A percentile compares a stretch with the other conserved stretches of the same genome.
Conservation (phyloP, 805 yeast species). For the Wickerhamomyces tratensis region DNA sequence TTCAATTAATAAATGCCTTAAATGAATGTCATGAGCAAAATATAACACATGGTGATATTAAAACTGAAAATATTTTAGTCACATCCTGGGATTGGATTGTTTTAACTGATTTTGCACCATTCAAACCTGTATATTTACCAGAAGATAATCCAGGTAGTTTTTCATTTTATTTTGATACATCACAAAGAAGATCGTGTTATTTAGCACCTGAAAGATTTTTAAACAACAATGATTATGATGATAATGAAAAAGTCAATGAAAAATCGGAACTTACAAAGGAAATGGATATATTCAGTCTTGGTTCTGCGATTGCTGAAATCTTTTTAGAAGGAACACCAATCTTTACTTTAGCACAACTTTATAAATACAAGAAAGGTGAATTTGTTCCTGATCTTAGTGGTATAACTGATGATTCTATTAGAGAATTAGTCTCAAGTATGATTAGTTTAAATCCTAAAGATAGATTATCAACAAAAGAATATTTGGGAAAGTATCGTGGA, state of each 20-base stretch:
- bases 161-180: constrained; percentile 86
- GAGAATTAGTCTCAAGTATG: constrained; percentile 52
- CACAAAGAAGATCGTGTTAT: constrained; percentile 79
- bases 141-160: constrained; percentile 91
- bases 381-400: constrained; percentile 52
- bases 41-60: constrained; percentile 83
- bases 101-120: constrained; percentile 73
- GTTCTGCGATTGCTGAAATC: constrained; percentile 87
- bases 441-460: constrained; percentile 50
- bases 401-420: constrained; percentile 40
- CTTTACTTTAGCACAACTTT: constrained; percentile 79
- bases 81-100: constrained; percentile 86
- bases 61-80: constrained; percentile 79
- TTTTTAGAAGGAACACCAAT: constrained; percentile 80
- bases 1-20: constrained; percentile 63
- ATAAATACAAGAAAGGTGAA: constrained; percentile 67
- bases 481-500: constrained; percentile 41
- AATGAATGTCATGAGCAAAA: constrained; percentile 50
- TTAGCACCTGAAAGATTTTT: constrained; percentile 88
- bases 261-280: constrained; percentile 34
- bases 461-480: constrained; percentile 45
- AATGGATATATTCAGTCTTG: constrained; percentile 78
- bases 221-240: constrained; percentile 12
- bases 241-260: constrained; percentile 3
- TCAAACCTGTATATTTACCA: constrained; percentile 80